Evolutionary conservation across 352 stramenopile genomes (phyloP), one percentile per base, ranked within the genome.

Genomic region (Pythium plurisporium): DNA sequence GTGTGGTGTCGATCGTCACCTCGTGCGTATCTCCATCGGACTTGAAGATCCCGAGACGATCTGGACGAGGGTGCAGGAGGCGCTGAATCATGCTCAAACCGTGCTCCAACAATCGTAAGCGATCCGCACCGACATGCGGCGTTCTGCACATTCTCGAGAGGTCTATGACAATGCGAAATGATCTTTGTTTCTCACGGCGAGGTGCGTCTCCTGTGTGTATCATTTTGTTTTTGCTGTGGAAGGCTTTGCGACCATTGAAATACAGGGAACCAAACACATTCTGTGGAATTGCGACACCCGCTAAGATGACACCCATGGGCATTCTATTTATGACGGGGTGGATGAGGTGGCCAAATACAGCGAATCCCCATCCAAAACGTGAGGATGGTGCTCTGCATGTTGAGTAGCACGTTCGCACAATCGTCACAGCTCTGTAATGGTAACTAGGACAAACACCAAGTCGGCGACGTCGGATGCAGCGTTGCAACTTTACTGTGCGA

Each of bases 11-110:
- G 78, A 94, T 53, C 86, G 87, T 22, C 89, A 96, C 57, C 67
- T 98, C 20, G 77, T 98, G 48, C 89, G 94, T 34, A 86, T 98
- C 60, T 94, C 89, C 3, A 84, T 98, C 49, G 94, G 94, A 10
- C 69, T 97, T 19, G 94, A 98, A 69, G 73, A 90, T 27, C 56
- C 65, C 12, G 86, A 96, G 40, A 62, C 75, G 10, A 69, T 97
- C 33, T 90, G 87, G 74, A 41, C 63, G 7, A 74, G 68, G 54
- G 67, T 94, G 27, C 61, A 79, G 23, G 51, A 60, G n/a, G 84
- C 86, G 7, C 64, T 94, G 5, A 49, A 65, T 11, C 34, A 57
- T 36, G 65, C 63, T n/a, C 31, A 65, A 33, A 33, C 42, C 31
- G 47, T 41, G 22, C 52, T 64, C 22, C 48, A 57, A 47, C 47